Evolutionary conservation across 176 grass and related monocot species (phyloP), one percentile per base, ranked within the genome.

Genomic region (Dendrocalamus sinicus): DNA sequence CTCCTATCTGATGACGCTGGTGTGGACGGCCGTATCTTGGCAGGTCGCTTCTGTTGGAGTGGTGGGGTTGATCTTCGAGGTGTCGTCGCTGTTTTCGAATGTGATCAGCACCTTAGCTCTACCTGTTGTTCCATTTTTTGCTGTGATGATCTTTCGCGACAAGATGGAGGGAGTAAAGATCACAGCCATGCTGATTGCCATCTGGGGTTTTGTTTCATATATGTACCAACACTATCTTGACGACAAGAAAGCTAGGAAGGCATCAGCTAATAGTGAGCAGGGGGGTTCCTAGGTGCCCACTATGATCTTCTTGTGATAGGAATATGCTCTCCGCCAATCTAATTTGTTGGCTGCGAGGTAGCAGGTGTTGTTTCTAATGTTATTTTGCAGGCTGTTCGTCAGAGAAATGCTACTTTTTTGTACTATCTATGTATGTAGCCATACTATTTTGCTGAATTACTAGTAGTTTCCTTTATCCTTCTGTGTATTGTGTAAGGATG

Each of bases 151-250:
- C 20, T 95, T 95, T 37, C 69, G 88, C 46, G 96, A 98, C 63
- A 80, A 79, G 70, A 92, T 98, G 91, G 68, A 92, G 10, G 91
- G 88, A 10, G 86, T 94, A 4, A 94, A 95, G 84, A 60, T 95
- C 23, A 83, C 94, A 14, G 83, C 91, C 40, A 88, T 95, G 93
- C 73, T 98, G 35, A 86, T 94, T n/a, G 90, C 93, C 28, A 20
- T 89, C 9, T 95, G 93, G 93, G 91, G 96, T 8, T 95, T 95
- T n/a, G n/a, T 84, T 30, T 94, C 93, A 9, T 95, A 98, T 77
- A n/a, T 98, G 7, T 89, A 84, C 77, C 91, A 98, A 50, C 78
- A 98, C 59, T 92, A 92, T 74, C 47, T 95, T 9, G 88, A 95
- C 28, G 83, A 87, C 32, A 66, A 67, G 32, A 92, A 92, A 58